A percentile compares a stretch with the other conserved stretches of the same genome.
Conservation (phyloP, 441 rosid species). For the Adansonia rubrostipa region DNA sequence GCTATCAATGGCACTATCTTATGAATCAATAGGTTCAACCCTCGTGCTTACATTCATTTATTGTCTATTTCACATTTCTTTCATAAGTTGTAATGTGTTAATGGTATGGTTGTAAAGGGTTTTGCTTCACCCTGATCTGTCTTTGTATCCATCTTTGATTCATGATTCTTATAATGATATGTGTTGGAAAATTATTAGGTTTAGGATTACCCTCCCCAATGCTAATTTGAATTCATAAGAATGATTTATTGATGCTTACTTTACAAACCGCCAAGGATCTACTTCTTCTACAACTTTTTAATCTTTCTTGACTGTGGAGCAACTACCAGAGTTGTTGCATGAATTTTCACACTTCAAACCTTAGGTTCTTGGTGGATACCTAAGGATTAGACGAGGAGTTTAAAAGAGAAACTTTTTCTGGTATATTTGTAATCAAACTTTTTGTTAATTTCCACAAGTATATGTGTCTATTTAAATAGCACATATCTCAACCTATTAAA, state of each 20-base stretch:
- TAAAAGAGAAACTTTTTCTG: background rate
- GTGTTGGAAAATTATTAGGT: background rate
- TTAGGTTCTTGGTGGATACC: constrained; percentile 8
- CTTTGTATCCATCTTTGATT: constrained; percentile 7
- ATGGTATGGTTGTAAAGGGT: background rate
- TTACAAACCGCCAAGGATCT: constrained; percentile 7
- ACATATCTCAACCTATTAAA: background rate
- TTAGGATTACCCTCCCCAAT: background rate
- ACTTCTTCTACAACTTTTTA: background rate
- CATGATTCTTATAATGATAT: constrained; percentile 18
- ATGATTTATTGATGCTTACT: background rate
- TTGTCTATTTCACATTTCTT: background rate
- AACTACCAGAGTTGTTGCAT: background rate
- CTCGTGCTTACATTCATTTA: background rate
- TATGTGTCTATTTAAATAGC: background rate
- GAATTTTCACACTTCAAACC: background rate
- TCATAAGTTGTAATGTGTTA: background rate
- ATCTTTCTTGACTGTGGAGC: background rate
- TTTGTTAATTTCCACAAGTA: constrained; percentile 7
- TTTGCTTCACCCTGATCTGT: constrained; percentile 7
- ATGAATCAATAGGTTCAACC: background rate
- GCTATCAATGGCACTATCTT: background rate
- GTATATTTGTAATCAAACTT: background rate
- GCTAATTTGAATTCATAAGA: constrained; percentile 3
- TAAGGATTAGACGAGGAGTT: background rate